Base-by-base conservation (phyloP, 2,329 filamentous ascomycete genomes). In the Colletotrichum zoysiae region DNA sequence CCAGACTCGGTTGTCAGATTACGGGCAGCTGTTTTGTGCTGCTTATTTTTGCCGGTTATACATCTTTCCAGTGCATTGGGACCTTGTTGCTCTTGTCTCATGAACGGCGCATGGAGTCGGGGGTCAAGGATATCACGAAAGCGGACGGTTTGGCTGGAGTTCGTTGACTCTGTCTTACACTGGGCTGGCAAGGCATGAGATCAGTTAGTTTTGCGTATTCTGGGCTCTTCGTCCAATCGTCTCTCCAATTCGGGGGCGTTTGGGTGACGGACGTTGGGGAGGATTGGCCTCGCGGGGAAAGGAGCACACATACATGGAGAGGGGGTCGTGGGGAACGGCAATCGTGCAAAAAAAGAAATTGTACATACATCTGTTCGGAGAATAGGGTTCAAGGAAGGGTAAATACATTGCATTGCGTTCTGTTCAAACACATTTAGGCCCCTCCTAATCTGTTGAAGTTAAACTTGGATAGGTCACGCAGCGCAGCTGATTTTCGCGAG, bases 31-130 rank as follows among this genome's bases (percentile, higher is more conserved):
- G 40, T 61, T 67, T 67, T 64, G 44, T 40, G 58, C 56, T 68
- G 68, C 64, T 73, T 53, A 53, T 65, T 67, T 64, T 67, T 71
- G 69, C 64, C 65, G 59, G 60, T 71, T 67, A 59, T 58, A 71
- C 56, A 65, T 64, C 40, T 71, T 72, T 62, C 48, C 67, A 70
- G 56, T 66, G 60, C 67, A 73, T 71, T 51, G 70, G 66, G 61
- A 62, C 65, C 68, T 60, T 55, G 67, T 74, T 69, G 40, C 66
- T 70, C 72, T 74, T 69, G 76, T 78, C 78, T 82, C 77, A 79
- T 77, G 80, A 78, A 81, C 74, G 82, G 82, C 82, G 82, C 81
- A 82, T 76, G 82, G 82, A 82, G 82, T 83, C 77, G 76, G 74
- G 76, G 80, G 80, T 77, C 78, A 78, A 79, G 78, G 78, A 65